Base-by-base conservation (phyloP, 2,329 filamentous ascomycete genomes). In the Penicillium palitans region DNA sequence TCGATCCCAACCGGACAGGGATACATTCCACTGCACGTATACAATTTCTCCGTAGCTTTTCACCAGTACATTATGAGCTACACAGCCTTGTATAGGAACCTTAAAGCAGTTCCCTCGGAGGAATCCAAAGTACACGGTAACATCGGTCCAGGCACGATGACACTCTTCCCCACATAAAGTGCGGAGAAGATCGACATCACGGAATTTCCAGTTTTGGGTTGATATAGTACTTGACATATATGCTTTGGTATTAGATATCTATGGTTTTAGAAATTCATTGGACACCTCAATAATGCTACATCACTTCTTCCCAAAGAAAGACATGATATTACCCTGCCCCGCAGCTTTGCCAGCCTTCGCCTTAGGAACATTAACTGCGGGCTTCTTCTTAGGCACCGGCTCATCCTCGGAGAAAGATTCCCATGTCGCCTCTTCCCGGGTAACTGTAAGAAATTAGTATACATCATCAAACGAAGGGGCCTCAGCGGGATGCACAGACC, bases 391-490 rank as follows among this genome's bases (percentile, higher is more conserved):
- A 24, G 78, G 73, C 7, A 72, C 72, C 24, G 87, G 84, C 64
- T 96, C 92, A 63, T 96, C 92, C 72, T 97, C 93, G 0, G 91
- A 96, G 78, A 96, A 96, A 0, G 90, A 93, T 73, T 97, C 93
- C 93, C 93, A 97, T 0, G 83, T 88, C 0, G 84, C 78, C 70
- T 96, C 91, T 75, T 96, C 90, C 64, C 88, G 89, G 2, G 92
- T 96, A 33, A 96, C 93, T 95, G 66, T 40, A 61, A 13, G 19
- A n/a, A 17, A 45, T 68, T 46, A 66, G 63, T 57, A 55, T 19
- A 45, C 27, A 33, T 12, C 7, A 27, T 21, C 35, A 13, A 41
- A 39, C 19, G 8, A 35, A 44, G 1, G n/a, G 39, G 24, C 10
- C 42, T 27, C 12, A 37, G 17, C 15, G 13, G n/a, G 49, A 49